A percentile compares a stretch with the other conserved stretches of the same genome.
These are phyloP conservation scores for Leucaena leucocephala DNA, from an alignment of 306 rosid genomes.

Conservation along the genomic window DNA sequence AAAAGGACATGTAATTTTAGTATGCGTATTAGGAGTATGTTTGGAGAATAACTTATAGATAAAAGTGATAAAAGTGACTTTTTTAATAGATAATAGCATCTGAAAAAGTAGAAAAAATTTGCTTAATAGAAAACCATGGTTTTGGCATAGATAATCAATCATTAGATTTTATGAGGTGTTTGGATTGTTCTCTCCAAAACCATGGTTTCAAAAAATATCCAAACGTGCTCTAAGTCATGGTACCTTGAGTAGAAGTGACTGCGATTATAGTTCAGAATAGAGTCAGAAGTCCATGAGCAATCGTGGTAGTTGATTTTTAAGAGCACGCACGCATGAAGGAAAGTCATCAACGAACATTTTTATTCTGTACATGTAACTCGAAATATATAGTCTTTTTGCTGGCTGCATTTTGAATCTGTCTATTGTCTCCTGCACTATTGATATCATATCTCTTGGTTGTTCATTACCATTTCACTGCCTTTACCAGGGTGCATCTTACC, in stretches of 20 bases:
- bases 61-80: too few relatives aligned
- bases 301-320: conserved; percentile 18
- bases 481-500: neutral
- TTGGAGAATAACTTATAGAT: too few relatives aligned
- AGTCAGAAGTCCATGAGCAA: neutral
- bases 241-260: neutral
- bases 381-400: neutral
- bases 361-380: neutral
- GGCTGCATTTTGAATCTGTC: neutral
- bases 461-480: neutral
- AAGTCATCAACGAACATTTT: neutral
- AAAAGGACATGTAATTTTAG: neutral
- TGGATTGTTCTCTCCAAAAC: too few relatives aligned
- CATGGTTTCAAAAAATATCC: too few relatives aligned
- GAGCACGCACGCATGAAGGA: neutral
- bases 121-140: too few relatives aligned
- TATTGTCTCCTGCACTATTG: neutral
- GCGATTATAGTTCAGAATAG: neutral
- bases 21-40: neutral
- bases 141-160: too few relatives aligned
- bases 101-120: too few relatives aligned
- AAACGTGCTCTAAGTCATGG: neutral
- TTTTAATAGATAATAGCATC: too few relatives aligned
- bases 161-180: too few relatives aligned
- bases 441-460: neutral